phyloP scores from a whole-genome alignment of 306 rosid genomes.

The Ceratonia siliqua region DNA sequence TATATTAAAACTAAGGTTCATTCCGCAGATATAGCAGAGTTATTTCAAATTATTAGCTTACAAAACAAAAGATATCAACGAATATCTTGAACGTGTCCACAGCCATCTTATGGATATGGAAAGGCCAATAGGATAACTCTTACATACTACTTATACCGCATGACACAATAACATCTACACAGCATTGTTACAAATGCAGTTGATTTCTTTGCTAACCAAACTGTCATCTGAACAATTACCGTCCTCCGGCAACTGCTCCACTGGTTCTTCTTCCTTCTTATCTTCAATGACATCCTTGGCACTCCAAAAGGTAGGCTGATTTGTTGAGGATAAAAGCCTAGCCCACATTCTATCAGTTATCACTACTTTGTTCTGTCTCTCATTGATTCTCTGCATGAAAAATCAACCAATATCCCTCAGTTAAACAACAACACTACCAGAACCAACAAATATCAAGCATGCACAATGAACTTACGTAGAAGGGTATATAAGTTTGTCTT shows the following conservation, averaged over 20 bases:
- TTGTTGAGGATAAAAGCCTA: constrained; percentile 88
- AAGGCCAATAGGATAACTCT: constrained; percentile 17
- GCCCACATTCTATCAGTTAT: constrained; percentile 99
- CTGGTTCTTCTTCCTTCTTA: constrained; percentile 46
- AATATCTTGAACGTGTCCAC: constrained; percentile 27
- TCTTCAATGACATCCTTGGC: constrained; percentile 52
- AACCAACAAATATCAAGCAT: not conserved
- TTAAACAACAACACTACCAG: not conserved
- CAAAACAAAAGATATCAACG: constrained; percentile 30
- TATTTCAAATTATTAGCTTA: constrained; percentile 27
- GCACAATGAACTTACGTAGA: constrained; percentile 62
- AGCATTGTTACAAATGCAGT: constrained; percentile 20
- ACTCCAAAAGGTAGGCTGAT: constrained; percentile 80
- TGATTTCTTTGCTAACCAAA: constrained; percentile 34
- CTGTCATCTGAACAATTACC: constrained; percentile 28
- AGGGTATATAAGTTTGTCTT: constrained; percentile 87
- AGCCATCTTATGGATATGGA: constrained; percentile 25
- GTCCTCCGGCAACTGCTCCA: constrained; percentile 10
- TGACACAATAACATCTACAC: constrained; percentile 28
- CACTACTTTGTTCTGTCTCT: constrained; percentile 73
- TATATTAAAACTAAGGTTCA: not conserved
- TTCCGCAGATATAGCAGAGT: not conserved
- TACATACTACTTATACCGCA: constrained; percentile 24
- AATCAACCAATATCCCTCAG: not conserved
- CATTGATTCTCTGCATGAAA: constrained; percentile 70